Base-by-base conservation (phyloP, 2,329 filamentous ascomycete species). In the Xylaria polymorpha region DNA sequence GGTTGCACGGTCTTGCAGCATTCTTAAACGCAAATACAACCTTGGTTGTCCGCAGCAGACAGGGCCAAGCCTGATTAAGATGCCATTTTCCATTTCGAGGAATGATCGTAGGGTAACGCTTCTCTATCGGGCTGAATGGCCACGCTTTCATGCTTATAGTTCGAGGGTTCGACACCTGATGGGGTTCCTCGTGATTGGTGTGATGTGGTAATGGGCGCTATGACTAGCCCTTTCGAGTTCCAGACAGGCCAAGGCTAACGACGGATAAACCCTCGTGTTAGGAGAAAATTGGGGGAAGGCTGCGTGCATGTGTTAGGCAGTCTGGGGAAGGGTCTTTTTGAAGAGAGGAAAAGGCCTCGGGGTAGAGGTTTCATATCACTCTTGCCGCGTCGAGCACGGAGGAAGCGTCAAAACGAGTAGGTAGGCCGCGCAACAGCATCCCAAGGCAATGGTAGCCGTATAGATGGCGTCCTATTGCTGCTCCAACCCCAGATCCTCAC, bases 361-460 rank as follows among this genome's bases (percentile, higher is more conserved):
- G 18, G n/a, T n/a, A n/a, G n/a, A n/a, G n/a, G 57, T 41, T 51
- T 43, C 48, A 41, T 44, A 35, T 59, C 46, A 46, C 44, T 9
- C 46, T 39, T 39, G n/a, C 32, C 51, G 32, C 32, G 51, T 39
- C n/a, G 37, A 43, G 55, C 29, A 39, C 37, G 35, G 50, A 48
- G 55, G 7, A 62, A 64, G 61, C 56, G 37, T 57, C 20, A 55
- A 46, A 57, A 29, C 43, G 60, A 41, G 53, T 32, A 39, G 43
- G 55, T 25, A 50, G 41, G 61, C 56, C 41, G 63, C 57, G 57
- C 41, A 62, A 63, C 56, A 66, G 50, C 37, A 71, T 69, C 69
- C 69, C 69, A 71, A 61, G 67, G 67, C 69, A 67, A 67, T 61
- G 69, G 67, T 71, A 67, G 67, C 64, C 46, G 64, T 67, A 67